A percentile compares a stretch with the other conserved stretches of the same genome.
phyloP scores from a whole-genome alignment of 371 early-diverging fungal genomes.

The Apophysomyces elegans region DNA sequence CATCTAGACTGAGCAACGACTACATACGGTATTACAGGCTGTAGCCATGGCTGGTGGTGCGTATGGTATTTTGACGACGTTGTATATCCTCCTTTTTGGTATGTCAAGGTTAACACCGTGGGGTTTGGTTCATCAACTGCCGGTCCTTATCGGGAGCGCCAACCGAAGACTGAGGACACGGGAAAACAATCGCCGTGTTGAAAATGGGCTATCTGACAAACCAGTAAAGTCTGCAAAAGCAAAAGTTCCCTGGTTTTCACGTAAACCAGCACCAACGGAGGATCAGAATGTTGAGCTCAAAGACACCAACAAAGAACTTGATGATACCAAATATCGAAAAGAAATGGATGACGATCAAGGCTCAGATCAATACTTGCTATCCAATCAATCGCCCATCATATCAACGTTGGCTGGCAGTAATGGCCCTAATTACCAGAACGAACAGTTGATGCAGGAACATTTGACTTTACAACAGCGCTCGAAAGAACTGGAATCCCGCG shows the following conservation, averaged over 20 bases:
- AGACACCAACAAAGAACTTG: not conserved
- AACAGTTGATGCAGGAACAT: conserved; percentile 14
- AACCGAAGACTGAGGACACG: conserved; percentile 10
- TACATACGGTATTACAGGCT: conserved; percentile 41
- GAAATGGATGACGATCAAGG: not conserved
- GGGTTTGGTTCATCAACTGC: conserved; percentile 43
- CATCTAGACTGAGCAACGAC: conserved; percentile 40
- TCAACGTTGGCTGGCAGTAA: not conserved
- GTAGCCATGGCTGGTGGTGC: conserved; percentile 49
- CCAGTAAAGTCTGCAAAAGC: not conserved
- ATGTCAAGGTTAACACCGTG: conserved; percentile 50
- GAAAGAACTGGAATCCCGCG: conserved; percentile 30
- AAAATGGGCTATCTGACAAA: too few relatives aligned
- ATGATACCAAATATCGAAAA: not conserved
- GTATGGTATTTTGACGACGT: conserved; percentile 40
- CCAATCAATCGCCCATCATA: not conserved
- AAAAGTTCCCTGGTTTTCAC: not conserved
- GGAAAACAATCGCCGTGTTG: not conserved
- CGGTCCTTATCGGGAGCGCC: conserved; percentile 25
- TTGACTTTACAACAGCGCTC: not conserved
- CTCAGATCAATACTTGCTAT: not conserved
- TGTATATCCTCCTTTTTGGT: conserved; percentile 47
- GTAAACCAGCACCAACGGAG: not conserved
- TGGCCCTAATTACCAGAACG: not conserved
- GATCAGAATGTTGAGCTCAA: not conserved